A percentile compares a stretch with the other conserved stretches of the same genome.
phyloP scores from a whole-genome alignment of 2,329 filamentous ascomycete genomes.

The Mycosphaerelloides madeirae region DNA sequence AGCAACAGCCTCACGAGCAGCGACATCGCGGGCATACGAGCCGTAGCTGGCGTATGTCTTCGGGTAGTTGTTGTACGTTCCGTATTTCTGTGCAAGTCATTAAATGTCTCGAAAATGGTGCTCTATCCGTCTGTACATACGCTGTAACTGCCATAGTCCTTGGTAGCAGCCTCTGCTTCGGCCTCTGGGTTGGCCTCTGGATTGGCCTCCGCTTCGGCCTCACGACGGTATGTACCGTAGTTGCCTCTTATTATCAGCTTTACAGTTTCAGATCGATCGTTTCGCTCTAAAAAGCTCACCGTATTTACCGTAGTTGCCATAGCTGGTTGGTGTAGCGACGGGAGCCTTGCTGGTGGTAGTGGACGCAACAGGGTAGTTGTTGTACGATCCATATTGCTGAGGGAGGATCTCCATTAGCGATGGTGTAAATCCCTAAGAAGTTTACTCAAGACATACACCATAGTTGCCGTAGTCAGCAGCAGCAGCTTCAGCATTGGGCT shows the following conservation, averaged over 20 bases:
- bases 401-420: too few species aligned
- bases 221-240: background rate
- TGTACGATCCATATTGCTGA: too few species aligned
- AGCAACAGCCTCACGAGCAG: background rate
- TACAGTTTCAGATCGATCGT: too few species aligned
- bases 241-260: too few species aligned
- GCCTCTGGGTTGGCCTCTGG: background rate
- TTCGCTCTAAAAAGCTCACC: too few species aligned
- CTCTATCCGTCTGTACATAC: too few species aligned
- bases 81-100: background rate
- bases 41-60: constrained; percentile 4
- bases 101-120: too few species aligned
- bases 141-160: background rate
- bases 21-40: constrained; percentile 5
- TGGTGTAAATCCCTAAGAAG: background rate
- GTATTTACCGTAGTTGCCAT: constrained; percentile 4
- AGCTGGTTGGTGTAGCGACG: background rate
- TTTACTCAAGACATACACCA: background rate
- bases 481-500: background rate
- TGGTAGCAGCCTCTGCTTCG: background rate
- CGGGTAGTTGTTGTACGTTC: background rate
- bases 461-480: constrained; percentile 1
- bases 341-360: too few species aligned
- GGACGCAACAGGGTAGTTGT: too few species aligned
- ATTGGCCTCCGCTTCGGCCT: constrained; percentile 2